phyloP scores from a whole-genome alignment of 176 grass and related monocot species.

The Oryza officinalis region DNA sequence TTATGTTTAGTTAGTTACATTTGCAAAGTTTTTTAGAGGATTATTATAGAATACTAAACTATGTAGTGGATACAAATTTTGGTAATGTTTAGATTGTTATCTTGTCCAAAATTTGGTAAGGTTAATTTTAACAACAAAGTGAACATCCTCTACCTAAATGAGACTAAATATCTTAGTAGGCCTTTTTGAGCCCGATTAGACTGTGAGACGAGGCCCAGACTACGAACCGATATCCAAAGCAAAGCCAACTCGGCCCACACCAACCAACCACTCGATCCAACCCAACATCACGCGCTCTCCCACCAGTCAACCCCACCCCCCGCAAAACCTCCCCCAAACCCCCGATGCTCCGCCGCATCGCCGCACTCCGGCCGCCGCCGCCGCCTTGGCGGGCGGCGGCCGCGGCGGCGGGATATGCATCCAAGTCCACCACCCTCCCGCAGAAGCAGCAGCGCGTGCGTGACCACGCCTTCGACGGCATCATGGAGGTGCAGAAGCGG shows the following conservation, averaged over 20 bases:
- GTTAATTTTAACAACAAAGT: too few relatives aligned
- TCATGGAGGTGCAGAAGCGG: slow-evolving; percentile 94
- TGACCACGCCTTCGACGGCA: slow-evolving; percentile 78
- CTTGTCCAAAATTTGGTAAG: too few relatives aligned
- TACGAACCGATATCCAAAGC: neutral
- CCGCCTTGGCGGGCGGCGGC: neutral
- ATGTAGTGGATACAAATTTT: too few relatives aligned
- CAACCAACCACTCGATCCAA: neutral
- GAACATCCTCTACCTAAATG: too few relatives aligned
- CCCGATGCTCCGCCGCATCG: slow-evolving; percentile 48
- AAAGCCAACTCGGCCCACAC: neutral
- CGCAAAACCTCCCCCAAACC: neutral
- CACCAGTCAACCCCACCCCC: neutral
- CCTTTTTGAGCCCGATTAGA: too few relatives aligned
- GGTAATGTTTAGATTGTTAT: too few relatives aligned
- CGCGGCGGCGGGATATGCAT: slow-evolving; percentile 20
- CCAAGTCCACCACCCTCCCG: slow-evolving; percentile 82
- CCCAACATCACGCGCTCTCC: neutral
- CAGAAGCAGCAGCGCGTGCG: slow-evolving; percentile 80
- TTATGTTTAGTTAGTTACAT: too few relatives aligned
- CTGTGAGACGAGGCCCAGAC: too few relatives aligned
- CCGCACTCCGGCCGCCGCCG: slow-evolving; percentile 24
- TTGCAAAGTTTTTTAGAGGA: too few relatives aligned
- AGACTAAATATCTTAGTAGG: too few relatives aligned
- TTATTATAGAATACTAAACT: too few relatives aligned